Percentiles rank a stretch among this genome's conserved stretches.
Evolutionary conservation across 768 basidiomycete genomes (phyloP).

Genomic region (Hortiboletus campestris): DNA sequence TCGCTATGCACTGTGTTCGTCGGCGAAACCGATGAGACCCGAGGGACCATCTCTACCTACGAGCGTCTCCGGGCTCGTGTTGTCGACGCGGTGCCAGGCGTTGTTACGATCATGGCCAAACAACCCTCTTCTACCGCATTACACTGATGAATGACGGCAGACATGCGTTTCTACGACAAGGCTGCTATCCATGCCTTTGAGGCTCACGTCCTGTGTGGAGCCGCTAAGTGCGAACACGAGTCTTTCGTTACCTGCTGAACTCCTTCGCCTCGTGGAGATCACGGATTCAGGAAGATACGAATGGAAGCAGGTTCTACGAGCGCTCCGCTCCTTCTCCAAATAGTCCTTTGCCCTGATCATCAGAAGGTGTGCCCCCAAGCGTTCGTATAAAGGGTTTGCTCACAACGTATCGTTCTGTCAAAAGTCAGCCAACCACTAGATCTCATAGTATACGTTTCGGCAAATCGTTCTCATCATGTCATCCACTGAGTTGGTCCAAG

Average conservation of each 20-base stretch:
- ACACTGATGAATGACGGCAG: too few relatives aligned
- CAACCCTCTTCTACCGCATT: neutral
- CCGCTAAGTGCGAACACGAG: too few relatives aligned
- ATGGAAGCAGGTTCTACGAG: slow-evolving; percentile 1
- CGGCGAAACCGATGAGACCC: too few relatives aligned
- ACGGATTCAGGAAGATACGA: neutral
- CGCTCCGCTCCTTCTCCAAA: slow-evolving; percentile 1
- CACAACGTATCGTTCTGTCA: neutral
- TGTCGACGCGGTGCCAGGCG: too few relatives aligned
- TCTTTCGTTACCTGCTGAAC: neutral
- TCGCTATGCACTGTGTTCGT: too few relatives aligned
- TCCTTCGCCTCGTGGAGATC: neutral
- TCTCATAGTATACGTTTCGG: neutral
- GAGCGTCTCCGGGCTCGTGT: too few relatives aligned
- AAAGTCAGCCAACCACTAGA: neutral
- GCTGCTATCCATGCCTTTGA: neutral
- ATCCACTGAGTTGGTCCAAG: slow-evolving; percentile 9
- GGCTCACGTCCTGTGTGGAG: too few relatives aligned
- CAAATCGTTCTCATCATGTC: slow-evolving; percentile 4
- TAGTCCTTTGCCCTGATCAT: neutral
- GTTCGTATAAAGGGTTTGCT: neutral
- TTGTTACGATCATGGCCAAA: neutral
- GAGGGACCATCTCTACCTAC: too few relatives aligned
- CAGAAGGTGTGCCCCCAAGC: neutral
- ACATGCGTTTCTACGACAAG: neutral